Base-by-base conservation (phyloP, 768 basidiomycete species). In the Calocybe indica region DNA sequence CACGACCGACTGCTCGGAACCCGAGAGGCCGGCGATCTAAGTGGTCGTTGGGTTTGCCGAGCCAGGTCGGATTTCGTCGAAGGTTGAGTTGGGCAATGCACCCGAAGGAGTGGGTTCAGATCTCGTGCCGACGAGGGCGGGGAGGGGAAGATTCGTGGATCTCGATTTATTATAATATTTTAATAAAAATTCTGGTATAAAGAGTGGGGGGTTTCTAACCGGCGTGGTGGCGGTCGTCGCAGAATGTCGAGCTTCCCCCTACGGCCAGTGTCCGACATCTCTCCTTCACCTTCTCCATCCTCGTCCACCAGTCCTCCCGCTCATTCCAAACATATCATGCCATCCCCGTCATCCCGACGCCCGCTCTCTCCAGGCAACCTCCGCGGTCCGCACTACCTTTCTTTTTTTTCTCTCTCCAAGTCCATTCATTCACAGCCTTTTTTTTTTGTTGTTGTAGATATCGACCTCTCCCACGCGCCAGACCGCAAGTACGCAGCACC, bases 401-500 rank as follows among this genome's bases (percentile, higher is more conserved):
- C 37, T 32, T 40, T 46, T 22, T 31, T 35, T 10, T 12, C 39
- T 32, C 14, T 37, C 14, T 12, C 47, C 22, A 22, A 22, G 22
- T 22, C 22, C 22, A 22, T 22, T 22, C 36, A 46, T 8, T 48
- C 34, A 41, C 13, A 11, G 5, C 32, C 36, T 52, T 48, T n/a
- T 37, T 34, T 33, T 30, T 39, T 36, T 35, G 33, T 31, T 29
- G 39, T 34, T 54, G 8, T 58, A 85, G 85, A 88, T 61, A 69
- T 88, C 55, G 83, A 86, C 60, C 73, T 86, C 42, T 68, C 76
- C 0, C 76, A 75, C 54, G 66, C 72, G 49, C 60, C 66, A 3
- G 65, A 74, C 2, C 70, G 82, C 48, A 82, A 80, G 53, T 86
- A 80, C 59, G 87, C 87, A 12, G 78, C 83, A 1, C 88, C 88